Evolutionary conservation across 1,284 basidiomycete species (phyloP).

Genomic region (Ustilago hordei): DNA sequence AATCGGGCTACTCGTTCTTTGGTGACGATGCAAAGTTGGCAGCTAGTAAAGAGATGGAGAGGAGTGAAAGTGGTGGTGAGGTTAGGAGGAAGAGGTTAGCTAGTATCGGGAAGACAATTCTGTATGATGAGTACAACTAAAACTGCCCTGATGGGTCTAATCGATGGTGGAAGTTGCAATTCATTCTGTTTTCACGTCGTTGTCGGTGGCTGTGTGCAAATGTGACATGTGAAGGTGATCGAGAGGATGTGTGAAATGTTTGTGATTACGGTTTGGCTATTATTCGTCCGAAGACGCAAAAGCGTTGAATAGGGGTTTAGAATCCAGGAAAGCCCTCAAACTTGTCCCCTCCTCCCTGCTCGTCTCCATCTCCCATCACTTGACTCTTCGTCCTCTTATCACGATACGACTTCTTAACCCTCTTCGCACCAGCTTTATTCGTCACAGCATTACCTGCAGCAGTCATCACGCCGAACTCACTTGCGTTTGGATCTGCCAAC

Average conservation of each 20-base stretch:
- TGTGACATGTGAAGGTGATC: neutral
- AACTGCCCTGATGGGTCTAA: neutral
- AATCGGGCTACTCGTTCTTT: conserved; percentile 47
- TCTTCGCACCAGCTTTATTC: conserved; percentile 30
- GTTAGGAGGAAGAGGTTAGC: conserved; percentile 31
- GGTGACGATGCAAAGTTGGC: conserved; percentile 34
- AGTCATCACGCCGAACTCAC: conserved; percentile 45
- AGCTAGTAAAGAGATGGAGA: neutral
- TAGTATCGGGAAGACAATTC: conserved; percentile 48
- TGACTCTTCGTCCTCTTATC: conserved; percentile 27
- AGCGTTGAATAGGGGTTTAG: conserved; percentile 3
- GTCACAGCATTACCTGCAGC: conserved; percentile 29
- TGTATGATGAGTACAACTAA: conserved; percentile 53
- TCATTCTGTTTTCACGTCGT: neutral
- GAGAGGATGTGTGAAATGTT: neutral
- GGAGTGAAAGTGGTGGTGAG: conserved; percentile 2
- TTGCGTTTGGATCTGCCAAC: conserved; percentile 27
- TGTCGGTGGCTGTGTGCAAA: neutral
- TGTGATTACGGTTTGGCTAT: neutral
- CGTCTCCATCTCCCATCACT: neutral
- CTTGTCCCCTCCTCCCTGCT: conserved; percentile 2
- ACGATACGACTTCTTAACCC: conserved; percentile 38
- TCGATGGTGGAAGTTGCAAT: neutral
- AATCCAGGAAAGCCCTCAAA: conserved; percentile 48
- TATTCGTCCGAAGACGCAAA: neutral